phyloP scores from a whole-genome alignment of 1,139 yeast genomes.

The Candida smagusa region DNA sequence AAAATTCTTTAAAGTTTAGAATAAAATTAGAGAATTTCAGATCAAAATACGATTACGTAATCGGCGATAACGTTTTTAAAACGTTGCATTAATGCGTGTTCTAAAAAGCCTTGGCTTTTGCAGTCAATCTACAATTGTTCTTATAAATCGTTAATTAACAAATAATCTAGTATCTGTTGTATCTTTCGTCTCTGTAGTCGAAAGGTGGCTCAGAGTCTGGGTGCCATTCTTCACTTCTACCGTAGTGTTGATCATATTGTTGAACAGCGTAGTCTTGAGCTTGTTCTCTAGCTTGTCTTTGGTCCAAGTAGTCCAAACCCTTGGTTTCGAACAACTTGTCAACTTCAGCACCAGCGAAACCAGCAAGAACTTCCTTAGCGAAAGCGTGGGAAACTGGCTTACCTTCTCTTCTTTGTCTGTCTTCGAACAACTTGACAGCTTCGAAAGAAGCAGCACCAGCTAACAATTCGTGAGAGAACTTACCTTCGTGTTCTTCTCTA shows the following conservation, averaged over 20 bases:
- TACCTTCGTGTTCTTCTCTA: conserved; percentile 24
- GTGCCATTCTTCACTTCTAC: conserved; percentile 25
- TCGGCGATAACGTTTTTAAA: too few species aligned
- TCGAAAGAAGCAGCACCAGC: conserved; percentile 36
- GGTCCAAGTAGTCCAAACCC: conserved; percentile 34
- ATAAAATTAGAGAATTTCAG: too few species aligned
- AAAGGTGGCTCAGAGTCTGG: conserved; percentile 27
- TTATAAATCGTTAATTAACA: too few species aligned
- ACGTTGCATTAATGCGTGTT: background rate
- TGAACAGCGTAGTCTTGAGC: conserved; percentile 21
- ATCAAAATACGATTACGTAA: too few species aligned
- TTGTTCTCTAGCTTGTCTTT: conserved; percentile 21
- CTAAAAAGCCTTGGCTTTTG: background rate
- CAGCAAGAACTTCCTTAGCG: conserved; percentile 30
- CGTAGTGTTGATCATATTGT: conserved; percentile 29
- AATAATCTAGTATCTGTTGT: conserved; percentile 12
- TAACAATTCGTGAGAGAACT: conserved; percentile 29
- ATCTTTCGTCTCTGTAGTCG: conserved; percentile 22
- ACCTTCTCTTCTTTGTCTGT: conserved; percentile 32
- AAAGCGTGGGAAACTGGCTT: conserved; percentile 30
- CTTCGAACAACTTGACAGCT: conserved; percentile 31
- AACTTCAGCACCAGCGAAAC: conserved; percentile 32
- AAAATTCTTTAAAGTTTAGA: too few species aligned
- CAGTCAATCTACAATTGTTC: background rate
- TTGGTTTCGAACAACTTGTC: conserved; percentile 34